A percentile compares a stretch with the other conserved stretches of the same genome.
These are phyloP conservation scores for Dalbergia cultrata DNA, from an alignment of 306 rosid genomes.

Conservation along the genomic window DNA sequence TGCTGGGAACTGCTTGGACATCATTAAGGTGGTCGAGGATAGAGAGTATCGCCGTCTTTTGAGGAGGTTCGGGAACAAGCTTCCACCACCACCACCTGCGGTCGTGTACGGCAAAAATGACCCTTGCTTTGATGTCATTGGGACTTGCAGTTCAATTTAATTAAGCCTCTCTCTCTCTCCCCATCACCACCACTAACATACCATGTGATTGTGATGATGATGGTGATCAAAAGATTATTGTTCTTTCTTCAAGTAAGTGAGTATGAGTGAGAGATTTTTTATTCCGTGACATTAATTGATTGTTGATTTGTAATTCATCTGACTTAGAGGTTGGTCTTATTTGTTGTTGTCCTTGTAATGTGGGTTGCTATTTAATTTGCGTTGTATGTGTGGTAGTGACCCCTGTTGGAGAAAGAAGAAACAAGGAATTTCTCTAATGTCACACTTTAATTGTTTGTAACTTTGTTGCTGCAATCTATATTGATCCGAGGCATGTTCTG, in stretches of 20 bases:
- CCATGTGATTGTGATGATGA: too few species aligned
- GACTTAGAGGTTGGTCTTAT: background rate
- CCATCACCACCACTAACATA: too few species aligned
- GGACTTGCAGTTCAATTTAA: background rate
- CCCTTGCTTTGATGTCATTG: background rate
- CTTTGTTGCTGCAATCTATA: too few species aligned
- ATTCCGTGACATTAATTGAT: too few species aligned
- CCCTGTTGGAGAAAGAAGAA: background rate
- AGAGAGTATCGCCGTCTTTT: background rate
- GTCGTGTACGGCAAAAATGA: background rate
- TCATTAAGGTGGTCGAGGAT: background rate
- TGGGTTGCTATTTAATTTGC: background rate
- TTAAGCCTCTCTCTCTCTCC: background rate
- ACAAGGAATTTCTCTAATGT: background rate
- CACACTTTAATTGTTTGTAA: background rate
- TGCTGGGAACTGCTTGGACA: background rate
- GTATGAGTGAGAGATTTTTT: too few species aligned
- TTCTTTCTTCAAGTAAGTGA: too few species aligned
- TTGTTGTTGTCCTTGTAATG: background rate
- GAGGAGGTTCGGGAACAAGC: background rate
- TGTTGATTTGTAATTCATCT: too few species aligned
- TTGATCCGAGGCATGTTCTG: too few species aligned
- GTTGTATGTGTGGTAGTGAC: background rate
- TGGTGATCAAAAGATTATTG: too few species aligned
- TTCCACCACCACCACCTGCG: background rate